Evolutionary conservation across 345 rosid genomes (phyloP).

Genomic region (Adansonia digitata): DNA sequence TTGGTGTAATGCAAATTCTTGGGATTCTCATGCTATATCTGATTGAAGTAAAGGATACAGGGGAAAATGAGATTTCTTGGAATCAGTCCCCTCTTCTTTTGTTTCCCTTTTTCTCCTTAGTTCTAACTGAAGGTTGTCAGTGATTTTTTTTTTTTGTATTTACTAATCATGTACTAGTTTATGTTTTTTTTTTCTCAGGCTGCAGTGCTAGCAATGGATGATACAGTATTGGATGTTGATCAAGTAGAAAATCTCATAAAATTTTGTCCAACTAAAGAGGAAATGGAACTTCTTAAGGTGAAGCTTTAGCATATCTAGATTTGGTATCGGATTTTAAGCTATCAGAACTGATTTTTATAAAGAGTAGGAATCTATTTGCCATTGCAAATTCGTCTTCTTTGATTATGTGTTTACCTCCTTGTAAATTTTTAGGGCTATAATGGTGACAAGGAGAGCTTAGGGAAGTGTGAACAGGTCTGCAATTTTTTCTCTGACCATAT

Average conservation of each 20-base stretch:
- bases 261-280: slow-evolving; percentile 97
- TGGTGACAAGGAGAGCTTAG: slow-evolving; percentile 75
- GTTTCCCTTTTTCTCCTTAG: background rate
- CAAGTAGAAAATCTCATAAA: slow-evolving; percentile 98
- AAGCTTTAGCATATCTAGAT: slow-evolving; percentile 23
- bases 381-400: slow-evolving; percentile 4
- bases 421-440: slow-evolving; percentile 51
- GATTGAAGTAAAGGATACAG: background rate
- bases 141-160: background rate
- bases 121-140: background rate
- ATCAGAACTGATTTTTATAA: slow-evolving; percentile 6
- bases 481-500: slow-evolving; percentile 2
- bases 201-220: slow-evolving; percentile 97
- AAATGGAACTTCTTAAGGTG: slow-evolving; percentile 98
- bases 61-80: background rate
- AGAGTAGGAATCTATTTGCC: background rate
- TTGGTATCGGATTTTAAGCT: slow-evolving; percentile 1
- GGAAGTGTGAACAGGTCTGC: slow-evolving; percentile 97
- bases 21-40: background rate
- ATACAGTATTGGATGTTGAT: slow-evolving; percentile 79
- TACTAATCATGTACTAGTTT: slow-evolving; percentile 8
- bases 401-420: slow-evolving; percentile 9
- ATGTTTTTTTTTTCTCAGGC: slow-evolving; percentile 48
- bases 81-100: background rate
- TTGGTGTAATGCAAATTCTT: slow-evolving; percentile 2